Conservation (phyloP, 768 basidiomycete genomes). For the Chiua virens region DNA sequence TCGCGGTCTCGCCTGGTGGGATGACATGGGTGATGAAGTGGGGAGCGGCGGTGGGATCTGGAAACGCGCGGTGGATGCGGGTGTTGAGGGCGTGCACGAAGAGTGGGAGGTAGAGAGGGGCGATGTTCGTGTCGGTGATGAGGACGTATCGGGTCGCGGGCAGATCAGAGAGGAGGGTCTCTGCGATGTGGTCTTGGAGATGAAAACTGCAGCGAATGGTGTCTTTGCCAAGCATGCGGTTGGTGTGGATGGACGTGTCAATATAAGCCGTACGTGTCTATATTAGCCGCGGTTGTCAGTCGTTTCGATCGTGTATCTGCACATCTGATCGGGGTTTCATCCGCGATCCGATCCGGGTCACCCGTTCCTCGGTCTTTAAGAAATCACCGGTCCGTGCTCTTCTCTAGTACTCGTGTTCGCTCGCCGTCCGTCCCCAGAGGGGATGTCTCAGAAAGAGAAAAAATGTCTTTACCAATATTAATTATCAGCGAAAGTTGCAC, state of each 20-base stretch:
- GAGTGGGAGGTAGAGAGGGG: slow-evolving; percentile 67
- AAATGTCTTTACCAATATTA: too few species aligned
- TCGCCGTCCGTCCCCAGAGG: too few species aligned
- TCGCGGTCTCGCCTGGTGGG: slow-evolving; percentile 89
- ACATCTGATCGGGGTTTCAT: slow-evolving; percentile 1
- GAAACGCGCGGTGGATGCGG: slow-evolving; percentile 28
- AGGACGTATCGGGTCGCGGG: slow-evolving; percentile 87
- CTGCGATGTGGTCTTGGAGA: slow-evolving; percentile 80
- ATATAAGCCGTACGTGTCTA: too few species aligned
- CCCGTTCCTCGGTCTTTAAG: too few species aligned
- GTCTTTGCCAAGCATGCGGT: slow-evolving; percentile 82
- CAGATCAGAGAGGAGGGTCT: slow-evolving; percentile 69
- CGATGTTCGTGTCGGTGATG: slow-evolving; percentile 90
- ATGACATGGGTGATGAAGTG: slow-evolving; percentile 80
- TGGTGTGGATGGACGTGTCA: slow-evolving; percentile 40
- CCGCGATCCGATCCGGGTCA: background rate
- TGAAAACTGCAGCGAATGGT: slow-evolving; percentile 95
- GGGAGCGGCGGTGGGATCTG: slow-evolving; percentile 36
- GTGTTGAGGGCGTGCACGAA: slow-evolving; percentile 67
- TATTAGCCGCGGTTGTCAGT: too few species aligned
- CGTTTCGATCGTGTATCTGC: slow-evolving; percentile 12
- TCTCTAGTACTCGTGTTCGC: slow-evolving; percentile 2
- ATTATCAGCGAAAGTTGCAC: too few species aligned
- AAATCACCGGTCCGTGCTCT: too few species aligned
- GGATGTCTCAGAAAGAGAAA: too few species aligned